Evolutionary conservation across 495 filamentous ascomycete species (phyloP), one percentile per base, ranked within the genome.

Genomic region (Aspergillus cristatus): DNA sequence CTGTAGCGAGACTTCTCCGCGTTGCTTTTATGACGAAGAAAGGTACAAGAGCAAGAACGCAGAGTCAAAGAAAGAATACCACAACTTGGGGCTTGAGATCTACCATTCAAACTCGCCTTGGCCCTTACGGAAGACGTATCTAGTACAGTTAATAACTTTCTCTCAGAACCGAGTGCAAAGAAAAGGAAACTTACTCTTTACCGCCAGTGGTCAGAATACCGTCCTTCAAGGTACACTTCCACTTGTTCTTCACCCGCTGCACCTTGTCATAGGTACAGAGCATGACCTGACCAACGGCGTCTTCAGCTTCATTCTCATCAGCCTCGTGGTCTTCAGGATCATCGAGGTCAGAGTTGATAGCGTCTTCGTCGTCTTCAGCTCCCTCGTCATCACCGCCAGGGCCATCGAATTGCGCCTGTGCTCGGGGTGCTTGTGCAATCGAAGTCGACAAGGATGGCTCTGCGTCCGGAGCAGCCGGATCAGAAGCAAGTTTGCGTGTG

Each of bases 201-300:
- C 82, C 81, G 46, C 86, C 85, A 26, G 88, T 84, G 34, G 82
- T 94, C 44, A 99, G 70, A 12, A 99, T 84, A 13, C 91, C 91
- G 51, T 99, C 91, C 68, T 97, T 97, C 37, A 99, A 73, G 4
- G 84, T 85, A 65, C 91, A 99, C 79, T 99, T 99, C 91, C 91
- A 99, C 81, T 97, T 99, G 60, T 96, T 99, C 79, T 99, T 99
- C 41, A 96, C 93, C 35, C 91, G 73, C 62, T 96, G 89, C 14
- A 99, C 91, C 69, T 99, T 99, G 68, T 99, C 91, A 54, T 98
- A 98, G 51, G 91, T 94, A 68, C 91, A 98, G 28, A 97, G 77
- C 85, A 96, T 96, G 59, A 91, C 85, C 43, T 93, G 82, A 1
- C 76, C 78, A 3, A 71, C 72, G 13, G 89, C 81, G 37, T 95